These are phyloP conservation scores for Candida dajiaensis DNA, from an alignment of 805 yeast genomes.

Conservation along the genomic window DNA sequence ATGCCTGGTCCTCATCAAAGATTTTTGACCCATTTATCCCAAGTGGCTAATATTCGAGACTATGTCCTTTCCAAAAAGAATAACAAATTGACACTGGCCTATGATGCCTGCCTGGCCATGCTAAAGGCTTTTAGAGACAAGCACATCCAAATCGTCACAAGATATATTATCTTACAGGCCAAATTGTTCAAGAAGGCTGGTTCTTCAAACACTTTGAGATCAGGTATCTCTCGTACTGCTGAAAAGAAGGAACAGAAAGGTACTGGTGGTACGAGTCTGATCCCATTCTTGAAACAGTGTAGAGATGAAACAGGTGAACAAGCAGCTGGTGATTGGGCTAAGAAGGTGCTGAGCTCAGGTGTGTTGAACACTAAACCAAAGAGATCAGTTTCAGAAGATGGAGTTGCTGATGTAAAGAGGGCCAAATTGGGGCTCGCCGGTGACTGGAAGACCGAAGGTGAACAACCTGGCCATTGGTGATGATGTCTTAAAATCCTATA, in stretches of 20 bases:
- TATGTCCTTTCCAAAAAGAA: constrained; percentile 46
- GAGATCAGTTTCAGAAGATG: constrained; percentile 3
- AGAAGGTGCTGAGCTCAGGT: constrained; percentile 57
- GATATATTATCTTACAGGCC: constrained; percentile 81
- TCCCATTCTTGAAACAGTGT: constrained; percentile 91
- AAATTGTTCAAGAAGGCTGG: constrained; percentile 48
- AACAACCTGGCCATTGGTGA: constrained; percentile 30
- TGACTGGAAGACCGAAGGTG: constrained; percentile 23
- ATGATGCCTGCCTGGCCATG: constrained; percentile 88
- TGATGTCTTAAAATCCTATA: no score
- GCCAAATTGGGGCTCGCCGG: constrained; percentile 29
- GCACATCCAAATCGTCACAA: constrained; percentile 87
- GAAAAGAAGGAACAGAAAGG: constrained; percentile 61
- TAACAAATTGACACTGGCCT: constrained; percentile 61
- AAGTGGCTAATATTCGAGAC: constrained; percentile 54
- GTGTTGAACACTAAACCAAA: constrained; percentile 23
- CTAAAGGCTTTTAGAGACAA: constrained; percentile 83
- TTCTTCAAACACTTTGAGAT: constrained; percentile 51
- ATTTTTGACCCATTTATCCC: constrained; percentile 57
- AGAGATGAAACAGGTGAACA: constrained; percentile 93
- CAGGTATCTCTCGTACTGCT: constrained; percentile 49
- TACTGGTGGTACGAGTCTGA: constrained; percentile 89
- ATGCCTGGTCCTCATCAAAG: constrained; percentile 87
- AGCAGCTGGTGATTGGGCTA: constrained; percentile 93
- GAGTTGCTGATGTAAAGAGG: constrained; percentile 16